These are phyloP conservation scores for Didymella keratinophila DNA, from an alignment of 2,329 filamentous ascomycete species.

Conservation along the genomic window DNA sequence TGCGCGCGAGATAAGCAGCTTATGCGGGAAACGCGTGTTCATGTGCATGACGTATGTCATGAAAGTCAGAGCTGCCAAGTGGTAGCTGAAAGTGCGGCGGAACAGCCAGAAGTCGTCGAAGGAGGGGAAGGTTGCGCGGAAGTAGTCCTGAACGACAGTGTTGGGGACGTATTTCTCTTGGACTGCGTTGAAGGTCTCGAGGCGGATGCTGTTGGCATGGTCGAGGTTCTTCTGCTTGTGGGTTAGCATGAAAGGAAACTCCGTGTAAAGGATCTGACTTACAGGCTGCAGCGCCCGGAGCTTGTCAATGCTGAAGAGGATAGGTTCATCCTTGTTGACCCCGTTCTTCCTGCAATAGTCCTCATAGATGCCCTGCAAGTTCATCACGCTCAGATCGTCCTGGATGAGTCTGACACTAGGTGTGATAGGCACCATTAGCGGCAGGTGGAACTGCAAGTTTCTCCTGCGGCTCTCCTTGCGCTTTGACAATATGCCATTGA, in stretches of 20 bases:
- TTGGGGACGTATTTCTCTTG: conserved; percentile 92
- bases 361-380: conserved; percentile 93
- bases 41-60: conserved; percentile 99
- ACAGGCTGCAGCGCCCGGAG: conserved; percentile 70
- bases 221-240: conserved; percentile 69
- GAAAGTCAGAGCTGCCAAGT: conserved; percentile 92
- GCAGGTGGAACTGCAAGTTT: conserved; percentile 94
- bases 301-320: conserved; percentile 95
- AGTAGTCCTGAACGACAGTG: conserved; percentile 84
- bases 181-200: conserved; percentile 94
- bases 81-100: conserved; percentile 95
- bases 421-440: conserved; percentile 92
- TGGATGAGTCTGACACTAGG: conserved; percentile 95
- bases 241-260: conserved; percentile 19
- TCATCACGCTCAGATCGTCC: conserved; percentile 93
- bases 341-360: conserved; percentile 89
- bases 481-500: conserved; percentile 90
- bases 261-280: conserved; percentile 26
- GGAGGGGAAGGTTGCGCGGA: conserved; percentile 84
- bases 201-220: conserved; percentile 73
- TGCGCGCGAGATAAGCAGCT: conserved; percentile 86
- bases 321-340: conserved; percentile 92
- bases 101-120: conserved; percentile 98
- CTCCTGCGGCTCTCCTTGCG: conserved; percentile 94
- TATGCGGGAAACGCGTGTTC: conserved; percentile 93